Base-by-base conservation (phyloP, 441 rosid genomes). In the Pelargonium myrrhifolium region DNA sequence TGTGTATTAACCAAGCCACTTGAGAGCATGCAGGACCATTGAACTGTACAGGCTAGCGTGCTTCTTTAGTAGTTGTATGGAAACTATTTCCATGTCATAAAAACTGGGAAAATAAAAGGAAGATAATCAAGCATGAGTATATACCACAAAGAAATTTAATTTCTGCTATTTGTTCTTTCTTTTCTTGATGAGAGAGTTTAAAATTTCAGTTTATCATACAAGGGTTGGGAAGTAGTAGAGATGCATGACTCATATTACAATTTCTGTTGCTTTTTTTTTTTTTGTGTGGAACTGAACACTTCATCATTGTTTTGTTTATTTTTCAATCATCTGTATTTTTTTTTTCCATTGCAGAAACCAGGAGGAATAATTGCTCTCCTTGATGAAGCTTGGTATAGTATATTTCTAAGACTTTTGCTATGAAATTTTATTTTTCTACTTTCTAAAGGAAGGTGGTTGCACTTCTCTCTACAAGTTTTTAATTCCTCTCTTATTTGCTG, bases 331-430 rank as follows among this genome's bases (percentile, higher is more conserved):
- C 55, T 67, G 11, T 47, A 14, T 17, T 37, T 42, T 70, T 74
- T 64, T 15, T 49, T 51, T 10, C 40, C 40, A 68, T 68, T 82
- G 77, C 90, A 95, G 99, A 95, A 95, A 83, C 98, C 99, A 9
- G 96, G 99, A 61, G 99, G 98, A 59, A 92, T 95, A 40, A 26
- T 95, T 63, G 98, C 98, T 67, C 93, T 95, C 62, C 95, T 95
- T 3, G 99, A 95, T 75, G 99, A 95, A 85, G 98, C 99, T 75
- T 92, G 99, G 99, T 95, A 89, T 40, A 70, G 64, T 61, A 26
- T 20, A 68, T 66, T 69, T 17, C 17, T 61, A 61, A 21, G 64
- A 28, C 31, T 31, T 47, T 39, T 45, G 37, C 42, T 45, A 31
- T 31, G 60, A 71, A 22, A 26, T 59, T 66, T n/a, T 59, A 43